phyloP scores from a whole-genome alignment of 768 basidiomycete species.

The Psilocybe azurescens region DNA sequence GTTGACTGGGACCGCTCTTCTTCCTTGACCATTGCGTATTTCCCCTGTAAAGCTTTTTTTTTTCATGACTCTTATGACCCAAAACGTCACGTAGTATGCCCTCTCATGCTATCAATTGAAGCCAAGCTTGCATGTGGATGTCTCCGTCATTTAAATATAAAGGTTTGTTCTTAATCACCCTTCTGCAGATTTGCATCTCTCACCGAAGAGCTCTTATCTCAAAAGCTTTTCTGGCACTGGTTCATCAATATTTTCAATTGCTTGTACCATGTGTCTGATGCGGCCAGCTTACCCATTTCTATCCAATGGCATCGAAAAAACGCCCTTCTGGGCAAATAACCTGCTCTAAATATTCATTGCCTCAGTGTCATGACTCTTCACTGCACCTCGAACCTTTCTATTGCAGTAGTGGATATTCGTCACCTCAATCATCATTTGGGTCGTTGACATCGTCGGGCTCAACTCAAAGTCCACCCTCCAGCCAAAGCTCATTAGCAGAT shows the following conservation, averaged over 20 bases:
- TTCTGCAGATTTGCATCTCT: constrained; percentile 15
- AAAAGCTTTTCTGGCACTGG: constrained; percentile 14
- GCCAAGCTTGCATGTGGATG: constrained; percentile 19
- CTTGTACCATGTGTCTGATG: constrained; percentile 29
- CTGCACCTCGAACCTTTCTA: constrained; percentile 29
- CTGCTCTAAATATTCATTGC: constrained; percentile 28
- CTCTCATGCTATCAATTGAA: constrained; percentile 22
- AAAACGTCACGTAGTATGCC: constrained; percentile 11
- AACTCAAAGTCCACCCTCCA: constrained; percentile 50
- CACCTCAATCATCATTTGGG: constrained; percentile 49
- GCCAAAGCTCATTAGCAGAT: constrained; percentile 41
- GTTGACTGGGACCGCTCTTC: constrained; percentile 8
- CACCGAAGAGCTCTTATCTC: constrained; percentile 20
- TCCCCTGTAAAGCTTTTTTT: constrained; percentile 2
- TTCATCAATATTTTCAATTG: constrained; percentile 17
- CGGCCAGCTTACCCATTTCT: constrained; percentile 29
- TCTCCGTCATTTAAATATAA: constrained; percentile 25
- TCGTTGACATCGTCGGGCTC: constrained; percentile 44
- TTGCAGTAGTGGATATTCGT: constrained; percentile 55
- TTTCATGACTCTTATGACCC: constrained; percentile 13
- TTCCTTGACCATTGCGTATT: constrained; percentile 1
- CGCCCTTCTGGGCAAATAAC: constrained; percentile 15
- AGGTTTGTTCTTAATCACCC: constrained; percentile 26
- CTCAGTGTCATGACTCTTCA: constrained; percentile 14
- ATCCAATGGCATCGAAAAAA: constrained; percentile 29